Conservation (phyloP, 345 rosid species). For the Psidium friedrichsthalianum region DNA sequence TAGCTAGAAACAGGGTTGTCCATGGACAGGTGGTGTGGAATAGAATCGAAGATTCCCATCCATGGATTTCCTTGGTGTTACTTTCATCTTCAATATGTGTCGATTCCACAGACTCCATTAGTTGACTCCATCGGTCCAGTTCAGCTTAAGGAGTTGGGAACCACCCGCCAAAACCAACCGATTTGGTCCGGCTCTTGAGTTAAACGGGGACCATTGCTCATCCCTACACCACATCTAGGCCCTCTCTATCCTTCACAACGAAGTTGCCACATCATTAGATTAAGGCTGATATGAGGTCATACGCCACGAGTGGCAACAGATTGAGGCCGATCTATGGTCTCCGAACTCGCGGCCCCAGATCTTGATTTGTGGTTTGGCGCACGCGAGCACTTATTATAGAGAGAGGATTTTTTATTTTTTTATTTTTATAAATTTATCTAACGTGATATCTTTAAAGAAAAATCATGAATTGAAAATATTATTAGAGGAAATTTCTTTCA, state of each 20-base stretch:
- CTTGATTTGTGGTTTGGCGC: not conserved
- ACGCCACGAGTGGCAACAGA: no score
- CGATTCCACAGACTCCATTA: conserved; percentile 4
- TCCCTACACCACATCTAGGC: not conserved
- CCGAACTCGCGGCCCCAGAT: not conserved
- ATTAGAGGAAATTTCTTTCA: no score
- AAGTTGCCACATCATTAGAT: not conserved
- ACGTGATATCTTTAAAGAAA: no score
- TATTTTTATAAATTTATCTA: no score
- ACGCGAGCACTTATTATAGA: not conserved
- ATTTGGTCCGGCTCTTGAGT: no score
- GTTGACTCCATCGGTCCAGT: not conserved
- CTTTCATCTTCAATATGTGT: no score
- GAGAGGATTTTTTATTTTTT: not conserved
- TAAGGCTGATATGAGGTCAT: not conserved
- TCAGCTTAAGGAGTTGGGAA: no score
- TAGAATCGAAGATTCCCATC: conserved; percentile 18
- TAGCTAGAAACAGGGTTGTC: conserved; percentile 3
- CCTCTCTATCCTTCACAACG: not conserved
- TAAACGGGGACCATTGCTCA: not conserved
- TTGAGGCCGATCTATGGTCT: no score
- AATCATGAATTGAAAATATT: no score
- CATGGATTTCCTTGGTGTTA: conserved; percentile 4
- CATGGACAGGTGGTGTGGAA: not conserved
- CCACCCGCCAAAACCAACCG: no score